Evolutionary conservation across 2,329 filamentous ascomycete genomes (phyloP), one percentile per base, ranked within the genome.

Genomic region (Amauroascus niger): DNA sequence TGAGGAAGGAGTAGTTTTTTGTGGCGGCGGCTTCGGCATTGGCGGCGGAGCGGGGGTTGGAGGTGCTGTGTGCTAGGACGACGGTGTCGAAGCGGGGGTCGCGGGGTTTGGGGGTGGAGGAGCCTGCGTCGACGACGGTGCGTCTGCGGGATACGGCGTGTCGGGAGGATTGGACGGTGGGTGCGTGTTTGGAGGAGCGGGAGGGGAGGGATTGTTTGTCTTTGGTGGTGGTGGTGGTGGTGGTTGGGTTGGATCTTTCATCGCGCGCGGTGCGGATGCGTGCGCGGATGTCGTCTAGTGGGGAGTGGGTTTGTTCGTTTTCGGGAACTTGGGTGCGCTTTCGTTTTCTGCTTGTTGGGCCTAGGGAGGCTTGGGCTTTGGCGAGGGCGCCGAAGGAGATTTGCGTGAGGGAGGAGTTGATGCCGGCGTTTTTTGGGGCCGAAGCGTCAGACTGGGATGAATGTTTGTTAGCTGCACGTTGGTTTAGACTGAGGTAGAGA

Each of bases 371-470:
- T 72, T 95, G 88, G 1, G 89, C 90, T 74, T 88, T 87, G 59
- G 87, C 88, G 39, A 96, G 76, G n/a, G 87, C 87, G 58, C 89
- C 90, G 64, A 97, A 96, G 22, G 89, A 93, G 59, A 96, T 81
- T 57, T 74, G 76, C 62, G 74, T 76, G 55, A 83, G 69, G 32
- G 70, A 66, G 3, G 67, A 60, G 62, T 65, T 64, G 44, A 67
- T 62, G 60, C 67, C 68, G 28, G 64, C 70, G 18, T 67, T 64
- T 3, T 66, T 64, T 2, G 50, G 33, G 2, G n/a, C 44, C 22
- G 54, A 54, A 16, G 50, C 20, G 30, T 53, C 30, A 1, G 41
- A 46, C 50, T 53, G 11, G 3, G 26, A 18, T 20, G 30, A 13
- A 11, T 30, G 5, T 33, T 52, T 22, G 9, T 18, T 39, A 39